Conservation (phyloP, 2,329 filamentous ascomycete genomes). For the Trichoderma sp. region DNA sequence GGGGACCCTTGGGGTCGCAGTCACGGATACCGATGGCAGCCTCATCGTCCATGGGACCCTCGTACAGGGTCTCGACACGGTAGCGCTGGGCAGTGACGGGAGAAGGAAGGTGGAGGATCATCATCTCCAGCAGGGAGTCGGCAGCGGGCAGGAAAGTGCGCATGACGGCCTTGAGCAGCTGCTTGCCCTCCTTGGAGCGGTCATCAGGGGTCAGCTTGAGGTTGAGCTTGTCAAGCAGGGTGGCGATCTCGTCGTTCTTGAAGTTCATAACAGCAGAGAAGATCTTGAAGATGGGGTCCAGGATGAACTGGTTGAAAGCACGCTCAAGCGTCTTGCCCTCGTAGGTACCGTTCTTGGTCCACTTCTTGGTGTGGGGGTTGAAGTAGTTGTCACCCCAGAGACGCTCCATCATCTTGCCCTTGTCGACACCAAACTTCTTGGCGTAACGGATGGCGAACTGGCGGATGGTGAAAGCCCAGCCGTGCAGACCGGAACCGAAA, state of each 20-base stretch:
- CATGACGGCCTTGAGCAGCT: constrained; percentile 97
- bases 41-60: constrained; percentile 93
- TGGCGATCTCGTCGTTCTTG: constrained; percentile 89
- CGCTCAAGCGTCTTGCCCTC: constrained; percentile 92
- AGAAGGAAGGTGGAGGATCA: constrained; percentile 98
- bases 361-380: constrained; percentile 99
- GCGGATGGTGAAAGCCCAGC: constrained; percentile 98
- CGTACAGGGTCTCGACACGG: constrained; percentile 98
- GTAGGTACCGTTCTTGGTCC: constrained; percentile 83
- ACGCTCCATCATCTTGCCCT: constrained; percentile 99
- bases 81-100: constrained; percentile 95
- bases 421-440: constrained; percentile 99
- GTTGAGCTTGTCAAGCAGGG: constrained; percentile 86
- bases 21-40: constrained; percentile 95
- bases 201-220: constrained; percentile 89
- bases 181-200: constrained; percentile 94
- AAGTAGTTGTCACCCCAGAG: constrained; percentile 99
- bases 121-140: constrained; percentile 99
- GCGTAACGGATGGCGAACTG: constrained; percentile 95
- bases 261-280: constrained; percentile 97
- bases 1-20: constrained; percentile 95
- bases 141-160: constrained; percentile 97
- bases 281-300: constrained; percentile 99
- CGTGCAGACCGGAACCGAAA: constrained; percentile 99
- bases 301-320: constrained; percentile 99